Base-by-base conservation (phyloP, 2,329 filamentous ascomycete species). In the Colletotrichum filicis region DNA sequence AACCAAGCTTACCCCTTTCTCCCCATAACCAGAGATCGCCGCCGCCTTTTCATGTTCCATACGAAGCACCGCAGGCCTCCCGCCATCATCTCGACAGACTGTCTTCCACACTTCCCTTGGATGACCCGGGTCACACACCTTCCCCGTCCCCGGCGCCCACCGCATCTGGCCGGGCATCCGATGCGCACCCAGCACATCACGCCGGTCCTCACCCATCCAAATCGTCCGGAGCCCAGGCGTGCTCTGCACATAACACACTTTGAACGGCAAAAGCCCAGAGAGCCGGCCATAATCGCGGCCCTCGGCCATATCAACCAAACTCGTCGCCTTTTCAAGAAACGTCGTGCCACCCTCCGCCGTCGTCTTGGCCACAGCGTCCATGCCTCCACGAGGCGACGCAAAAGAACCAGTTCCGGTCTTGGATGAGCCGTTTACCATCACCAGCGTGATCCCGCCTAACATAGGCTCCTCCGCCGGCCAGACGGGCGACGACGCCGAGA, bases 261-360 rank as follows among this genome's bases (percentile, higher is more conserved):
- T 79, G 74, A 86, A 85, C 11, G 85, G 85, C 28, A 87, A 52
- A 60, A 86, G 76, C 6, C 85, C 85, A 32, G 81, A 84, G 4
- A 87, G 79, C 1, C 85, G 81, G 19, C 80, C 74, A 2, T 74
- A 65, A 52, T 66, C 74, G 26, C 63, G 57, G 19, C 74, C 74
- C 56, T 74, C 74, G 46, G 74, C 74, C 22, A 26, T 22, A 46
- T 75, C 63, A 3, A 73, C 12, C 12, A 74, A 8, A 14, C 24
- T 8, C 37, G 37, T 59, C 9, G 59, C 49, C 4, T 42, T 32
- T 35, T 37, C 32, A 14, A 73, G 42, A 24, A 60, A 55, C 26
- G 55, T 63, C n/a, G 62, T 58, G 52, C 64, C 16, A 9, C 57
- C 42, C 42, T 68, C 32, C 2, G 22, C 49, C 24, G 68, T 49